Evolutionary conservation across 768 basidiomycete species (phyloP).

Genomic region (Mycena belliarum): DNA sequence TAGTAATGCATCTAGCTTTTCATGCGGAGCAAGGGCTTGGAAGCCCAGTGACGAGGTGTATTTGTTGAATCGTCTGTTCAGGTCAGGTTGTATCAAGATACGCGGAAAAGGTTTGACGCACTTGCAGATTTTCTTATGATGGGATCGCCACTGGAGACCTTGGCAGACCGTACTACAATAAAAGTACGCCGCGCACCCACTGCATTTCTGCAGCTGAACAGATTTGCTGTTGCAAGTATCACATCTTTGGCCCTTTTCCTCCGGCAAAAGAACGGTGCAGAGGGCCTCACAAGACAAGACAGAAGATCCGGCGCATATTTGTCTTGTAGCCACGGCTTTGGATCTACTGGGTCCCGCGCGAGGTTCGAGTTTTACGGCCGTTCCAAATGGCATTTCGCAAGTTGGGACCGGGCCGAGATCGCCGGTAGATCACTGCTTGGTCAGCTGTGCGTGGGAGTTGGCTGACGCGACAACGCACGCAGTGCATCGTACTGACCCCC

Average conservation of each 20-base stretch:
- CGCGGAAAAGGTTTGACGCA: neutral
- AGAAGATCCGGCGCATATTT: constrained; percentile 45
- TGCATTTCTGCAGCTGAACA: constrained; percentile 53
- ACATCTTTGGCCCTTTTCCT: constrained; percentile 66
- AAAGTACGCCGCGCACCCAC: constrained; percentile 69
- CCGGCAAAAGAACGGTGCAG: constrained; percentile 48
- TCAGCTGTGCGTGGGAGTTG: too few species aligned
- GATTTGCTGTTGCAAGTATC: constrained; percentile 57
- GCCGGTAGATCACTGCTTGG: too few species aligned
- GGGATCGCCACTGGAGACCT: constrained; percentile 59
- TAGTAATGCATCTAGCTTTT: constrained; percentile 62
- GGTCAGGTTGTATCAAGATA: neutral
- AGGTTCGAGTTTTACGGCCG: constrained; percentile 33
- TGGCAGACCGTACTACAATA: constrained; percentile 75
- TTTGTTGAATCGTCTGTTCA: constrained; percentile 34
- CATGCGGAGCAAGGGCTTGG: constrained; percentile 50
- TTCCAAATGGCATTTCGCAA: too few species aligned
- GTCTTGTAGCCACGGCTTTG: constrained; percentile 44
- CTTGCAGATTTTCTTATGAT: constrained; percentile 75
- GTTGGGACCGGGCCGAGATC: too few species aligned
- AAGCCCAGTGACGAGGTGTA: constrained; percentile 49
- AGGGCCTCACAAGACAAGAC: constrained; percentile 50
- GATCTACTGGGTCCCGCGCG: constrained; percentile 52
- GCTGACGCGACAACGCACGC: too few species aligned
- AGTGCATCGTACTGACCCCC: too few species aligned